These are phyloP conservation scores for Oldenlandia corymbosa DNA, from an alignment of 257 asterid genomes.

Conservation along the genomic window DNA sequence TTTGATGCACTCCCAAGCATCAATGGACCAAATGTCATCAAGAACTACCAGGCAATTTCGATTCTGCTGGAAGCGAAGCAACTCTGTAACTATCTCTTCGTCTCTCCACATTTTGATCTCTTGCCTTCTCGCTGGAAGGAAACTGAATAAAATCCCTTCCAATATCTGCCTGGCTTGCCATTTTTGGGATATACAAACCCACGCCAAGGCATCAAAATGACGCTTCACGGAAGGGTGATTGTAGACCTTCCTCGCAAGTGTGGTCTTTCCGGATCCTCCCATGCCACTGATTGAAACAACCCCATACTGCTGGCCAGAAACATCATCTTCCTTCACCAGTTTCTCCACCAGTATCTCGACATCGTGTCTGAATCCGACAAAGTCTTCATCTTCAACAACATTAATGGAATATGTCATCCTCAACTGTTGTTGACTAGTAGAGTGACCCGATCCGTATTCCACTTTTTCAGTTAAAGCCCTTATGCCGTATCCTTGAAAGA, in stretches of 20 bases:
- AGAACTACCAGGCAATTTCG: slow-evolving; percentile 8
- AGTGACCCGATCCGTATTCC: not conserved
- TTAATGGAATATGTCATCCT: not conserved
- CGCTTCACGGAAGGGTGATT: not conserved
- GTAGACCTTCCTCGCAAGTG: slow-evolving; percentile 1
- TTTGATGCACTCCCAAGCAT: slow-evolving; percentile 10
- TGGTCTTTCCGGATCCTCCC: slow-evolving; percentile 8
- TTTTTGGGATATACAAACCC: slow-evolving; percentile 2
- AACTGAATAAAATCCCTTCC: not conserved
- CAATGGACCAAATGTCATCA: slow-evolving; percentile 1
- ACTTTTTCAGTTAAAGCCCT: not conserved
- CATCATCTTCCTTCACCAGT: not conserved
- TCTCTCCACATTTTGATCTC: not conserved
- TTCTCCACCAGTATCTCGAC: not conserved
- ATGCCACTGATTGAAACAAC: slow-evolving; percentile 3
- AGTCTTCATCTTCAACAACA: not conserved
- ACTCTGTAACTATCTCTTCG: not conserved
- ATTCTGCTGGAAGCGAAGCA: not conserved
- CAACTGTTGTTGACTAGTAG: not conserved
- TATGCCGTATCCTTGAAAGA: not conserved
- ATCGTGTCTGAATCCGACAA: not conserved
- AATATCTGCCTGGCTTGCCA: slow-evolving; percentile 1
- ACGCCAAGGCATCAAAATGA: not conserved
- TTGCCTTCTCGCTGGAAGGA: not conserved
- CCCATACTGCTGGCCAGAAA: not conserved